A percentile compares a stretch with the other conserved stretches of the same genome.
Conservation (phyloP, 208 protist genomes). For the Acanthamoeba triangularis region DNA sequence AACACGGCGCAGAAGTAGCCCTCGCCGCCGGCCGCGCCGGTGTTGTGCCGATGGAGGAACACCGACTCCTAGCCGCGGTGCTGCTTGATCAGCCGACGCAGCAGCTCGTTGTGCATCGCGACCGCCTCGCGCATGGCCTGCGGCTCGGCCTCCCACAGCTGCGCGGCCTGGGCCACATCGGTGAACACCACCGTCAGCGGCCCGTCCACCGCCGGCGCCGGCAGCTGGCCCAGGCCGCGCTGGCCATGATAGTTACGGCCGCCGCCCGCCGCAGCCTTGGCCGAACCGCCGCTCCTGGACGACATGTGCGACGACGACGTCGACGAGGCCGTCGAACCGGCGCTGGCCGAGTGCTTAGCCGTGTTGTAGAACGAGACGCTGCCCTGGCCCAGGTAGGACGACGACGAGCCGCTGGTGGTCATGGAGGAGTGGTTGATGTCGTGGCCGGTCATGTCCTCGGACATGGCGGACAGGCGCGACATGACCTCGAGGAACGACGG, state of each 20-base stretch:
- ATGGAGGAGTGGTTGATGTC: not conserved
- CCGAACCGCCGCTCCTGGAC: conserved; percentile 13
- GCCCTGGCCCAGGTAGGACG: not conserved
- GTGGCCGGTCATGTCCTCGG: not conserved
- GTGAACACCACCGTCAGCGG: conserved; percentile 75
- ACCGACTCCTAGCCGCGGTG: conserved; percentile 78
- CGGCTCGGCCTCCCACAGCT: conserved; percentile 75
- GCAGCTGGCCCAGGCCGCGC: too few species aligned
- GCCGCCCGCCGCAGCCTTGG: not conserved
- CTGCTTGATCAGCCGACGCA: conserved; percentile 36
- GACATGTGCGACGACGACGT: conserved; percentile 32
- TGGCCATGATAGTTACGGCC: not conserved
- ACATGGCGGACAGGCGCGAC: conserved; percentile 39
- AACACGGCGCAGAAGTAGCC: conserved; percentile 78
- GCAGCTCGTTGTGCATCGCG: conserved; percentile 71
- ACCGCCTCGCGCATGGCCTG: conserved; percentile 73
- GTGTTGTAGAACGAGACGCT: not conserved
- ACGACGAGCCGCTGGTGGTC: conserved; percentile 14
- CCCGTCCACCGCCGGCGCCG: not conserved
- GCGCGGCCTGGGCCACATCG: conserved; percentile 54
- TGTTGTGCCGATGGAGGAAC: conserved; percentile 41
- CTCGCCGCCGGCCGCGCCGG: conserved; percentile 30
- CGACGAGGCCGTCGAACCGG: not conserved
- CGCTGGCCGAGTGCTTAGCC: not conserved
- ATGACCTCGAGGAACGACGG: conserved; percentile 66